phyloP scores from a whole-genome alignment of 768 basidiomycete species.

The Hygrocybe coccinea region DNA sequence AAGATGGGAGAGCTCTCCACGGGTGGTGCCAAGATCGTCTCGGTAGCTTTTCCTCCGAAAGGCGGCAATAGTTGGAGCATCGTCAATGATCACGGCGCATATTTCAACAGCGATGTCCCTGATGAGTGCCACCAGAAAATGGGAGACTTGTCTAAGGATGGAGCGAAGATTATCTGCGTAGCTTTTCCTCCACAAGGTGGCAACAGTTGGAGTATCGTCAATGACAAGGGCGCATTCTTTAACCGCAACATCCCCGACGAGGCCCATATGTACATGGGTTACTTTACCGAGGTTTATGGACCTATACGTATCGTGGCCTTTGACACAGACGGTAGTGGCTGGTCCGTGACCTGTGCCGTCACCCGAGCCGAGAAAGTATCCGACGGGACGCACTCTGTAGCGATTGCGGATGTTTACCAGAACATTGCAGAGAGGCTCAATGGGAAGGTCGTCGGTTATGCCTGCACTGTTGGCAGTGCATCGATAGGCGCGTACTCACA shows the following conservation, averaged over 20 bases:
- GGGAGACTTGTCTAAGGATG: neutral
- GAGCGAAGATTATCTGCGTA: neutral
- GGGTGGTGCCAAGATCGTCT: neutral
- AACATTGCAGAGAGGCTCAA: neutral
- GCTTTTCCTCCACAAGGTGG: neutral
- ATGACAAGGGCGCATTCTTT: neutral
- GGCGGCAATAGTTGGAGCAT: neutral
- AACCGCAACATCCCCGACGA: slow-evolving; percentile 1
- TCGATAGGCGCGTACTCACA: neutral
- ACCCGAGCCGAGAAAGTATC: neutral
- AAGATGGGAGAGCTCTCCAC: neutral
- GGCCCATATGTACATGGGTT: neutral
- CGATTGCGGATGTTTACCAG: neutral
- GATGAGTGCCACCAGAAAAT: neutral
- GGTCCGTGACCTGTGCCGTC: neutral
- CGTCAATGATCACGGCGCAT: neutral
- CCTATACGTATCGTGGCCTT: neutral
- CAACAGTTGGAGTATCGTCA: neutral
- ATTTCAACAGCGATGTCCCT: neutral
- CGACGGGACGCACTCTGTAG: neutral
- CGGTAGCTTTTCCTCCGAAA: neutral
- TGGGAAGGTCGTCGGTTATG: neutral
- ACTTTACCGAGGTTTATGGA: neutral
- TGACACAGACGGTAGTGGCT: neutral
- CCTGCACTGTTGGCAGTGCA: neutral